A percentile compares a stretch with the other conserved stretches of the same genome.
phyloP scores from a whole-genome alignment of 148 eudicot genomes.

The Amaranthus cruentus region DNA sequence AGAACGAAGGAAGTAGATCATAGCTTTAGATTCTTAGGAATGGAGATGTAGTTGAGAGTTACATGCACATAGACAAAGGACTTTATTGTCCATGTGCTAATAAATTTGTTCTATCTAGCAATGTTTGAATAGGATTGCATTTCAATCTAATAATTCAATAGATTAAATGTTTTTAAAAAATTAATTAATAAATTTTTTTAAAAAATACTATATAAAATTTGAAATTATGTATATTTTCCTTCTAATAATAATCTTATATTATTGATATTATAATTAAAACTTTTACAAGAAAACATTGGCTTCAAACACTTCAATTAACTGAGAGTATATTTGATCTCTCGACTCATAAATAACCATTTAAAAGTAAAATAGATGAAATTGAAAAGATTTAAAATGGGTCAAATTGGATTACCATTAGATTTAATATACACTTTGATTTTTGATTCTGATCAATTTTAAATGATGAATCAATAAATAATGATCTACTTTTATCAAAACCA shows the following conservation, averaged over 20 bases:
- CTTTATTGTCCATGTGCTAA: slow-evolving; percentile 14
- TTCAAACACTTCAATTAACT: too few species aligned
- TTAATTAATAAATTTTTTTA: too few species aligned
- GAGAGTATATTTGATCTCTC: too few species aligned
- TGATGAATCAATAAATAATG: neutral
- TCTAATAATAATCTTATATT: too few species aligned
- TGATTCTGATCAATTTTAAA: neutral
- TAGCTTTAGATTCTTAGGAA: neutral
- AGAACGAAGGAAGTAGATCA: too few species aligned
- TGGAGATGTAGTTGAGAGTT: neutral
- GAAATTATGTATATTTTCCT: too few species aligned
- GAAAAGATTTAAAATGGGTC: neutral
- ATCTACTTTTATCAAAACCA: neutral
- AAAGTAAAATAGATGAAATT: neutral
- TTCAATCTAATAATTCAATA: neutral
- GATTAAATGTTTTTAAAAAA: neutral
- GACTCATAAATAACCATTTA: too few species aligned
- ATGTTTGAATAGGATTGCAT: neutral
- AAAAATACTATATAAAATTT: too few species aligned
- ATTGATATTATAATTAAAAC: too few species aligned
- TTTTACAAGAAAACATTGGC: too few species aligned
- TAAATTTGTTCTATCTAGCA: neutral
- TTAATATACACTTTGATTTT: neutral
- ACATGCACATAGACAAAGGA: neutral
- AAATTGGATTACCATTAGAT: neutral